A percentile compares a stretch with the other conserved stretches of the same genome.
These are phyloP conservation scores for Tricharina praecox DNA, from an alignment of 495 filamentous ascomycete species.

Conservation along the genomic window DNA sequence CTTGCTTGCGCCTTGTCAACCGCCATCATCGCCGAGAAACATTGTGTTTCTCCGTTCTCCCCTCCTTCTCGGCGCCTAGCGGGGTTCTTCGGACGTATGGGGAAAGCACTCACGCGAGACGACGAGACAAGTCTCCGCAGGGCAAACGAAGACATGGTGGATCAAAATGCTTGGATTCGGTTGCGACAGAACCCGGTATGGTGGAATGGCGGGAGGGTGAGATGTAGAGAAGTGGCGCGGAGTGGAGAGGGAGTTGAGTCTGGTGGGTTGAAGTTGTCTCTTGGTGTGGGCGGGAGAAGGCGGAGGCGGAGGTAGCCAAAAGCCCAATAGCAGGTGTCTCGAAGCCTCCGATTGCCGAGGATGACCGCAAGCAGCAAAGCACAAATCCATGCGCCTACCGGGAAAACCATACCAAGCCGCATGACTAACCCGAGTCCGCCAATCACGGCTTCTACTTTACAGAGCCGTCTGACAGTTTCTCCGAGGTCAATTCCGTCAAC, in stretches of 20 bases:
- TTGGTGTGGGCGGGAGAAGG: no score
- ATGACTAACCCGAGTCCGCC: background rate
- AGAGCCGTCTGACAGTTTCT: background rate
- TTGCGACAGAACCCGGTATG: constrained; percentile 6
- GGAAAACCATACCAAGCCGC: background rate
- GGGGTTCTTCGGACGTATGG: no score
- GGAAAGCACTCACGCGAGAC: constrained; percentile 34
- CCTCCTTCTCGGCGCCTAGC: background rate
- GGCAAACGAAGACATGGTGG: constrained; percentile 39
- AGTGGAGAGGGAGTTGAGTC: background rate
- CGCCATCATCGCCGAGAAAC: background rate
- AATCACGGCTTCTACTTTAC: constrained; percentile 1
- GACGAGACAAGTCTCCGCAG: constrained; percentile 44
- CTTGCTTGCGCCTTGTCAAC: no score
- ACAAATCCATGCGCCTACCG: background rate
- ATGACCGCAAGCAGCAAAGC: constrained; percentile 4
- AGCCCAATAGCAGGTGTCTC: background rate
- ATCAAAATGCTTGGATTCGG: no score
- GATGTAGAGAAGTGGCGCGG: background rate
- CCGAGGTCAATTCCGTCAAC: no score
- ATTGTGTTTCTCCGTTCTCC: background rate
- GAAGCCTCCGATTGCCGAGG: constrained; percentile 8
- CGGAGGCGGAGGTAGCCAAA: no score
- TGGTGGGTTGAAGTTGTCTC: no score
- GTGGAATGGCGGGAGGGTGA: background rate